Evolutionary conservation across 768 basidiomycete species (phyloP).

Genomic region (Solioccasus polychromus): DNA sequence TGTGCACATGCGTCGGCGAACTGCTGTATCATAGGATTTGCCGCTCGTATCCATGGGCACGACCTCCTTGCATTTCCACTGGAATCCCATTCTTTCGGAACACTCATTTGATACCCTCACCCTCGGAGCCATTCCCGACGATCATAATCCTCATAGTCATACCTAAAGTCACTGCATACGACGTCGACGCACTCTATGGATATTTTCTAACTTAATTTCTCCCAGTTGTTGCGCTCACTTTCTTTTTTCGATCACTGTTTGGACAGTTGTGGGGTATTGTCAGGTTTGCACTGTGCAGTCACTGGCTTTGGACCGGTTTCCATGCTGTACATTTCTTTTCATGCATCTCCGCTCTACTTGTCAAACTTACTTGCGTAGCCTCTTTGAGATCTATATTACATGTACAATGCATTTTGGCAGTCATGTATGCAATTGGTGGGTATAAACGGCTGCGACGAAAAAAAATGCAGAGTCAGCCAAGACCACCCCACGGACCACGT

Average conservation of each 20-base stretch:
- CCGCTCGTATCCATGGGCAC: background rate
- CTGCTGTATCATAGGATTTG: constrained; percentile 19
- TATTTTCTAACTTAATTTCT: constrained; percentile 20
- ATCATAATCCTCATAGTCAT: constrained; percentile 17
- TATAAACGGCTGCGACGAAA: background rate
- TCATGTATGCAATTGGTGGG: background rate
- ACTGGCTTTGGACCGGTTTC: constrained; percentile 16
- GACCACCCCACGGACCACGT: constrained; percentile 83
- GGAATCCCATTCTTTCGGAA: constrained; percentile 18
- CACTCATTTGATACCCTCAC: constrained; percentile 29
- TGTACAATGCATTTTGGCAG: constrained; percentile 27
- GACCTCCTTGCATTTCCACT: constrained; percentile 10
- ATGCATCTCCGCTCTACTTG: constrained; percentile 11
- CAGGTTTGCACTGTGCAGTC: constrained; percentile 12
- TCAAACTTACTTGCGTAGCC: constrained; percentile 10
- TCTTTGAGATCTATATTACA: constrained; percentile 21
- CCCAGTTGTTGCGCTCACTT: background rate
- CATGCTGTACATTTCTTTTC: constrained; percentile 8
- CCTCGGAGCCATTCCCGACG: constrained; percentile 13
- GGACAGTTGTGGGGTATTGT: constrained; percentile 20
- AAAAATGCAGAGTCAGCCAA: constrained; percentile 40
- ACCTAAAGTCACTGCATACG: constrained; percentile 9
- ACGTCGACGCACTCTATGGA: constrained; percentile 20
- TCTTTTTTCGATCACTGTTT: constrained; percentile 8
- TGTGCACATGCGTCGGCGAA: constrained; percentile 16